Base-by-base conservation (phyloP, 495 filamentous ascomycete genomes). In the Emericellopsis terricola region DNA sequence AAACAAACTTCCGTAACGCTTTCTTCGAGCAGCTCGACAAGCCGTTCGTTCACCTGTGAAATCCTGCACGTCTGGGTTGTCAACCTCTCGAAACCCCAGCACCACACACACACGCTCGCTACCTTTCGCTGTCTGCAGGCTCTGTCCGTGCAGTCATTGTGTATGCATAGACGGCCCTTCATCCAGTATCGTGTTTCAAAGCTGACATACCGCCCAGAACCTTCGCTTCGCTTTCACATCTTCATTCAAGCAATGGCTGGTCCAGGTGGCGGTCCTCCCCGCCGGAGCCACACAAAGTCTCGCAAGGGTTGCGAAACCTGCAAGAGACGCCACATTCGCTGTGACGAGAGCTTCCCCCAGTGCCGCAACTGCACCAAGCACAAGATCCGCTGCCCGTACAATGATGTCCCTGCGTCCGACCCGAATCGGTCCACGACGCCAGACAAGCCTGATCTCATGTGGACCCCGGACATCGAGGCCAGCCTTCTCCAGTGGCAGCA, bases 361-460 rank as follows among this genome's bases (percentile, higher is more conserved):
- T 97, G 89, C 60, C 82, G 82, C 41, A 96, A 96, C 57, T 97
- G 89, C 57, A 94, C 87, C 35, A 96, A 96, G 53, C 89, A 97
- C 55, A 92, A 93, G 60, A 87, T 91, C 45, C 76, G 85, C 49
- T 97, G 89, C 56, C 87, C 92, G 45, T 97, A 96, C 56, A 87
- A 91, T 68, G 84, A 94, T 47, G 69, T 71, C 38, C 60, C 71
- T 19, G 60, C 68, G 16, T 64, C 73, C 42, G 71, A 76, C 34
- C 76, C 80, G 36, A 23, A 21, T n/a, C 59, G 74, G 38, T 64
- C 74, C 19, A 54, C 60, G 18, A 69, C 71, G 41, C 75, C 77
- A 32, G 73, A 79, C 47, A 73, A 73, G 46, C 70, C 79, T 19
- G 74, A 87, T 59, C 69, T 89, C 15, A 66, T 85, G 51, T 79